Evolutionary conservation across 805 yeast species (phyloP), one percentile per base, ranked within the genome.

Genomic region (Wickerhamomyces queroliae): DNA sequence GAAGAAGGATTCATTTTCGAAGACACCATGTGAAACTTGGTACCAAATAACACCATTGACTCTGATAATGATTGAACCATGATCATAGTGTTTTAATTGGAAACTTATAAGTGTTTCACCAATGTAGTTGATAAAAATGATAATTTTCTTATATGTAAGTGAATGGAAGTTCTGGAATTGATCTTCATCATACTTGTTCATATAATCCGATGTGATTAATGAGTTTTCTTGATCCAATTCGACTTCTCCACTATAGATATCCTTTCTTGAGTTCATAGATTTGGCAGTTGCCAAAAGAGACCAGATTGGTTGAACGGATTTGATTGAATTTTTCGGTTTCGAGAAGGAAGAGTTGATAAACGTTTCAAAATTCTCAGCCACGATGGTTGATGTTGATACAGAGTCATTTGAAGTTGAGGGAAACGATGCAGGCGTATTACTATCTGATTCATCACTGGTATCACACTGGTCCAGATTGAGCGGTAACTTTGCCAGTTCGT

Each of bases 31-130:
- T 0, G 78, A 68, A 2, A 78, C 76, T 51, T 80, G 86, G 20
- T 78, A 73, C 89, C 89, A 82, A 12, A 74, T 68, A 18, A 81
- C 70, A 18, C 86, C 87, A 49, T 82, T 81, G 5, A 82, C 86
- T 39, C 66, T 59, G 11, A 69, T 70, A 34, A 66, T 61, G 6
- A 72, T 53, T 39, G 61, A 70, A 36, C 69, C 67, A 39, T 66
- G 63, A 33, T 58, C 55, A 16, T 67, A 67, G 37, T 74, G 68
- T 36, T 69, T 64, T 25, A 76, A 56, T 42, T 72, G 76, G 46
- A 76, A 73, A 2, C 73, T 72, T 27, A 76, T 63, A 17, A 75
- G 59, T 9, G 78, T 74, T 26, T 74, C 71, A 18, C 76, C 76
- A 13, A 74, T 72, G 45, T 69, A 70, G 50, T 70, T 67, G 29